phyloP scores from a whole-genome alignment of 768 basidiomycete species.

The Hemileccinum impolitum region DNA sequence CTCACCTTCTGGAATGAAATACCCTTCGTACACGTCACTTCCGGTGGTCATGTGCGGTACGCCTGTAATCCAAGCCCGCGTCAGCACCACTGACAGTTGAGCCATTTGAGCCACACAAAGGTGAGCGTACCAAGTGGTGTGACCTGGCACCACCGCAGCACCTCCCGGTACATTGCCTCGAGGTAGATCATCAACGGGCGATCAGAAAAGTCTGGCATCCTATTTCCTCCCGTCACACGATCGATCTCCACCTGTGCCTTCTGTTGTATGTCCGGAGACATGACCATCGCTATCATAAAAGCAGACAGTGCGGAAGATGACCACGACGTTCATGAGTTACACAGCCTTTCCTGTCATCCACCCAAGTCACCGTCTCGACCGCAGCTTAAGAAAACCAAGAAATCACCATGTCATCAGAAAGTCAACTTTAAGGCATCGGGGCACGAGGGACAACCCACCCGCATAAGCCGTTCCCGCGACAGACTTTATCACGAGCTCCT shows the following conservation, averaged over 20 bases:
- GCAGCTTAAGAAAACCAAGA: constrained; percentile 7
- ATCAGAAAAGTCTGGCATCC: constrained; percentile 21
- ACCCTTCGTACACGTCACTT: constrained; percentile 15
- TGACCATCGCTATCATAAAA: constrained; percentile 27
- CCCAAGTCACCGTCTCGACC: constrained; percentile 18
- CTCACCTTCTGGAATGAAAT: constrained; percentile 20
- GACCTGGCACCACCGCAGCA: constrained; percentile 25
- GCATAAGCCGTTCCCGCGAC: constrained; percentile 31
- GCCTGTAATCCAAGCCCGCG: constrained; percentile 10
- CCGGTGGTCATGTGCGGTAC: constrained; percentile 25
- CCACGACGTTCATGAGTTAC: neutral
- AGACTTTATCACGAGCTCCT: constrained; percentile 27
- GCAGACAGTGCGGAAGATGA: constrained; percentile 22
- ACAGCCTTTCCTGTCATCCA: too few relatives aligned
- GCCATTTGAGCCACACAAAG: neutral
- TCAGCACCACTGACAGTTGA: neutral
- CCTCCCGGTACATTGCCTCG: constrained; percentile 21
- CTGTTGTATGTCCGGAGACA: constrained; percentile 22
- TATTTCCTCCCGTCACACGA: constrained; percentile 9
- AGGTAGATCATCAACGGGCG: constrained; percentile 22
- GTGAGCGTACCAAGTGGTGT: constrained; percentile 18
- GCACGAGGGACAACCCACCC: constrained; percentile 15
- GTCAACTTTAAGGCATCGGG: too few relatives aligned
- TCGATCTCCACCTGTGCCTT: constrained; percentile 30
- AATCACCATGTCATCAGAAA: neutral